These are phyloP conservation scores for Sugiyamaella chiloensis DNA, from an alignment of 805 yeast species.

Conservation along the genomic window DNA sequence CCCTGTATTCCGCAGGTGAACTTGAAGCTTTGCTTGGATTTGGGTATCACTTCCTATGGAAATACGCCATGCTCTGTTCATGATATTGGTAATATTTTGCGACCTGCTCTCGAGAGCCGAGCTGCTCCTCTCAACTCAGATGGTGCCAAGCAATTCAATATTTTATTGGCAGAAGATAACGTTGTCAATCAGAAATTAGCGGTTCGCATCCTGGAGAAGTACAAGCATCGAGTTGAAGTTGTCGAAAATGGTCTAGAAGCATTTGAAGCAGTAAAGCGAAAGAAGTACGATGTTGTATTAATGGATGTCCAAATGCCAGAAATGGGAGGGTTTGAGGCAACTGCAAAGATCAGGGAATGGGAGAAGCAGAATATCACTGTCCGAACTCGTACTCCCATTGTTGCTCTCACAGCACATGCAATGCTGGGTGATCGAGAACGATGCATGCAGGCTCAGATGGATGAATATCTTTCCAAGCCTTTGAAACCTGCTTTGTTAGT, in stretches of 20 bases:
- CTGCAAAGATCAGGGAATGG: conserved; percentile 83
- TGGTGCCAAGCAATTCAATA: conserved; percentile 69
- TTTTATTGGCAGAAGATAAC: conserved; percentile 82
- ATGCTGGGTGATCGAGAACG: conserved; percentile 90
- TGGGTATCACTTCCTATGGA: conserved; percentile 85
- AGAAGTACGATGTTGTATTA: conserved; percentile 71
- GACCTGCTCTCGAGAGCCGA: conserved; percentile 81
- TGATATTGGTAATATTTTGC: conserved; percentile 76
- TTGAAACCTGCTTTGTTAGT: conserved; percentile 76
- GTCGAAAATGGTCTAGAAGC: conserved; percentile 87
- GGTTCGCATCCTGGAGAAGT: conserved; percentile 77
- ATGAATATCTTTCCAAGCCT: conserved; percentile 85
- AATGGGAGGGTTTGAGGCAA: conserved; percentile 93
- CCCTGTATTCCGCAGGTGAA: conserved; percentile 73
- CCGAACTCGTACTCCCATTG: conserved; percentile 77
- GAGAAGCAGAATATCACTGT: conserved; percentile 74
- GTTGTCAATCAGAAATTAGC: conserved; percentile 85
- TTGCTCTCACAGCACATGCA: conserved; percentile 89
- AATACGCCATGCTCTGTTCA: conserved; percentile 81
- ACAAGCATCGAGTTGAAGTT: conserved; percentile 78
- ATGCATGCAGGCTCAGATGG: conserved; percentile 87
- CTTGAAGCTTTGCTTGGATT: conserved; percentile 76
- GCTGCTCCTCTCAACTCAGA: conserved; percentile 77
- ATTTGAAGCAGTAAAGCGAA: conserved; percentile 64
- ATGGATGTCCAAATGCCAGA: conserved; percentile 97